Percentiles rank a stretch among this genome's conserved stretches.
Conservation (phyloP, 805 yeast genomes). For the Suhomyces canberraensis region DNA sequence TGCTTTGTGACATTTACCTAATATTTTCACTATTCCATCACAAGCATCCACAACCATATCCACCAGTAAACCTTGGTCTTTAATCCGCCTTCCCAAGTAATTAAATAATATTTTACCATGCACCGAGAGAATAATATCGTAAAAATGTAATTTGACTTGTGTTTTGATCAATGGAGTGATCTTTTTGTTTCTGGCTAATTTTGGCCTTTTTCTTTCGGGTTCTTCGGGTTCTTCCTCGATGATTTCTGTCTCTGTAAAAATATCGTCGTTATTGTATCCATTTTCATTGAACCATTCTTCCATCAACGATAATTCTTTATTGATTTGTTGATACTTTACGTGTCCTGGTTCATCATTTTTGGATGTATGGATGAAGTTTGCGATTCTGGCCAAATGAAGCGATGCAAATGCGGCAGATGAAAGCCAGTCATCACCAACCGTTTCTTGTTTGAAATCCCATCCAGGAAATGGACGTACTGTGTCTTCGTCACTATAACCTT, state of each 20-base stretch:
- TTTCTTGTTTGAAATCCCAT: slow-evolving; percentile 24
- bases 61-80: slow-evolving; percentile 29
- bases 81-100: slow-evolving; percentile 29
- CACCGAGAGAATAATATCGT: slow-evolving; percentile 32
- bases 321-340: slow-evolving; percentile 29
- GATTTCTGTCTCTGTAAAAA: slow-evolving; percentile 6
- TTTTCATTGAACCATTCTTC: slow-evolving; percentile 31
- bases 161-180: slow-evolving; percentile 24
- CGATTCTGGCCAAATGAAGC: slow-evolving; percentile 41
- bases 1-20: slow-evolving; percentile 26
- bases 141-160: slow-evolving; percentile 39
- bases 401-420: slow-evolving; percentile 45
- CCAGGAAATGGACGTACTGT: slow-evolving; percentile 32
- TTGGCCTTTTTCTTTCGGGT: background rate
- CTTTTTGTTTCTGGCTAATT: slow-evolving; percentile 3
- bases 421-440: slow-evolving; percentile 46
- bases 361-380: slow-evolving; percentile 34
- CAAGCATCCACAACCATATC: slow-evolving; percentile 30
- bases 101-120: slow-evolving; percentile 35
- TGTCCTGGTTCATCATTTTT: slow-evolving; percentile 22
- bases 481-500: slow-evolving; percentile 34
- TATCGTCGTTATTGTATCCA: slow-evolving; percentile 30
- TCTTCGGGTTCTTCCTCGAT: slow-evolving; percentile 1
- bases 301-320: slow-evolving; percentile 27
- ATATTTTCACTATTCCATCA: slow-evolving; percentile 26